These are phyloP conservation scores for Rhododendron henanense DNA, from an alignment of 148 eudicot genomes.

Conservation along the genomic window DNA sequence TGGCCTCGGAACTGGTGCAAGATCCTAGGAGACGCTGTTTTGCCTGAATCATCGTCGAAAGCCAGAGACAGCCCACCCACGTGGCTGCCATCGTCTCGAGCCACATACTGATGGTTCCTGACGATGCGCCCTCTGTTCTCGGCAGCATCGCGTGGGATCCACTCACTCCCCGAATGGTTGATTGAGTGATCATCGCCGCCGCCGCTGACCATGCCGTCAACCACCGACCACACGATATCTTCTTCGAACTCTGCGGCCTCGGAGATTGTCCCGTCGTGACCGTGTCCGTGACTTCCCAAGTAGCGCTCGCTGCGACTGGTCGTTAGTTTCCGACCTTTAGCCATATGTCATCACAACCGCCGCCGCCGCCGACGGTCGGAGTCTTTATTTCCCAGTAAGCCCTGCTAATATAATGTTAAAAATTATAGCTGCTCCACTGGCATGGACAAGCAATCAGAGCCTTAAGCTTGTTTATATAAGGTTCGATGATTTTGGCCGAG, in stretches of 20 bases:
- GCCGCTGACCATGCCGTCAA: constrained; percentile 30
- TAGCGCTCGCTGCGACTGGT: constrained; percentile 68
- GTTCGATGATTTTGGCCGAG: background rate
- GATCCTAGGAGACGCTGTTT: constrained; percentile 54
- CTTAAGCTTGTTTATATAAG: constrained; percentile 22
- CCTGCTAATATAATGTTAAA: background rate
- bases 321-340: constrained; percentile 71
- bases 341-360: constrained; percentile 42
- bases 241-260: constrained; percentile 51
- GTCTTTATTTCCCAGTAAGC: constrained; percentile 7
- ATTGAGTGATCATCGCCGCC: constrained; percentile 14
- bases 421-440: background rate
- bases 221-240: constrained; percentile 74
- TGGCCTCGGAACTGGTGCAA: constrained; percentile 53
- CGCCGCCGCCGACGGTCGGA: background rate
- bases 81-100: background rate
- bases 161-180: constrained; percentile 18
- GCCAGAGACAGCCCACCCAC: constrained; percentile 70
- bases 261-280: constrained; percentile 18
- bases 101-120: constrained; percentile 9
- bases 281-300: constrained; percentile 35
- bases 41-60: constrained; percentile 39
- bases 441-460: constrained; percentile 15
- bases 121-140: constrained; percentile 19
- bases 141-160: constrained; percentile 39